Percentiles rank a stretch among this genome's conserved stretches.
Conservation (phyloP, 2,329 filamentous ascomycete species). For the Botrytis squamosa region DNA sequence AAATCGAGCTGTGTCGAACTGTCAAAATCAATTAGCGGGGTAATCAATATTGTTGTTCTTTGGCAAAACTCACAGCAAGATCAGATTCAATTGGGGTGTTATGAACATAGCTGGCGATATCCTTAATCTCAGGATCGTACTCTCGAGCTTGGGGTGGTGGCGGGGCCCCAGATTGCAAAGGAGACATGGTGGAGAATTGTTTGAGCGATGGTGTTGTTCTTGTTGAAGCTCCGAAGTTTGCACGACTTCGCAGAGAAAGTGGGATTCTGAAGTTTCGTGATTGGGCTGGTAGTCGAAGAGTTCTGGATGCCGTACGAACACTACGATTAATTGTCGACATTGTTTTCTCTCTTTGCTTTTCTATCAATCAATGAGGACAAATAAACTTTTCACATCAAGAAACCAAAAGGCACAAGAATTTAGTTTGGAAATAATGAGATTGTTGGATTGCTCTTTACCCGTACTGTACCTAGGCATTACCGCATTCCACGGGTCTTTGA, state of each 20-base stretch:
- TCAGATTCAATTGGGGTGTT: constrained; percentile 88
- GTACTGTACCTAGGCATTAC: background rate
- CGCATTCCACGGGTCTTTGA: constrained; percentile 1
- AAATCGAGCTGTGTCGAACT: constrained; percentile 95
- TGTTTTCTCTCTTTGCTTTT: constrained; percentile 17
- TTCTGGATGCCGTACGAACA: constrained; percentile 37
- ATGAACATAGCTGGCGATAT: constrained; percentile 94
- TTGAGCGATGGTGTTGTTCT: constrained; percentile 28
- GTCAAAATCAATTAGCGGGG: constrained; percentile 28
- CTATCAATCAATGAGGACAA: background rate
- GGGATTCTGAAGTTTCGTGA: constrained; percentile 34
- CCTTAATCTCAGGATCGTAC: constrained; percentile 90
- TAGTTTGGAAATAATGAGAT: background rate
- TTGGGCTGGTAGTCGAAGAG: constrained; percentile 35
- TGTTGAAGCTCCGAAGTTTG: constrained; percentile 28
- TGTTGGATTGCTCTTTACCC: background rate
- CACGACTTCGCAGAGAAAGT: constrained; percentile 32
- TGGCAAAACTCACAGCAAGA: constrained; percentile 69
- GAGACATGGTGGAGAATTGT: constrained; percentile 42
- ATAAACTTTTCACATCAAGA: background rate
- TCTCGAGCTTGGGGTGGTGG: constrained; percentile 53
- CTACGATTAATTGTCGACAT: constrained; percentile 39
- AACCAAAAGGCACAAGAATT: background rate
- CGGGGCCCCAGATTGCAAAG: constrained; percentile 45
- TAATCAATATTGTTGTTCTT: constrained; percentile 9